Evolutionary conservation across 441 rosid genomes (phyloP).

Genomic region (Isatis lusitanica): DNA sequence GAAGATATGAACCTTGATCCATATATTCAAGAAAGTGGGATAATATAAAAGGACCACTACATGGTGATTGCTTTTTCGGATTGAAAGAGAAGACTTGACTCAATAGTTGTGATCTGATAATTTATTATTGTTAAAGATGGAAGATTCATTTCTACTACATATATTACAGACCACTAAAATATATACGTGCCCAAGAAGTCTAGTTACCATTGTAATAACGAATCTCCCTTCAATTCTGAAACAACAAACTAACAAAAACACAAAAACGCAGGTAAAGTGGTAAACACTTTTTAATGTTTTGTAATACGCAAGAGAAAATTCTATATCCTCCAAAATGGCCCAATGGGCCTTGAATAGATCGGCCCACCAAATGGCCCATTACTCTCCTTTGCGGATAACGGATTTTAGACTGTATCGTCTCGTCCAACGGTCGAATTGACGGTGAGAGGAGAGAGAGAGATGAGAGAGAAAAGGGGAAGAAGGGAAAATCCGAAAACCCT

Average conservation of each 20-base stretch:
- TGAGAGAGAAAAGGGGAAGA: constrained; percentile 39
- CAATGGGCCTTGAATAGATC: not conserved
- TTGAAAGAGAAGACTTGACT: not conserved
- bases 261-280: not conserved
- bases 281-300: not conserved
- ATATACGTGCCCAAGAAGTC: not conserved
- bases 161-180: not conserved
- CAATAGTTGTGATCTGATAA: not conserved
- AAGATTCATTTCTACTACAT: not conserved
- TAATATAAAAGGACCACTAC: not conserved
- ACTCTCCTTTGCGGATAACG: not conserved
- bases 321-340: not conserved
- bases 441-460: constrained; percentile 31
- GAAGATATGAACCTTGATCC: too few species aligned
- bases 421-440: constrained; percentile 68
- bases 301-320: not conserved
- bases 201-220: not conserved
- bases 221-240: not conserved
- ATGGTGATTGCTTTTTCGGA: not conserved
- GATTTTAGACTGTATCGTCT: not conserved
- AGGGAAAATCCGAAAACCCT: constrained; percentile 33
- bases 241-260: not conserved
- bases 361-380: not conserved
- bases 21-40: not conserved
- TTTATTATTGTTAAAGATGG: not conserved